These are phyloP conservation scores for Myxozyma neotropica DNA, from an alignment of 805 yeast species.

Conservation along the genomic window DNA sequence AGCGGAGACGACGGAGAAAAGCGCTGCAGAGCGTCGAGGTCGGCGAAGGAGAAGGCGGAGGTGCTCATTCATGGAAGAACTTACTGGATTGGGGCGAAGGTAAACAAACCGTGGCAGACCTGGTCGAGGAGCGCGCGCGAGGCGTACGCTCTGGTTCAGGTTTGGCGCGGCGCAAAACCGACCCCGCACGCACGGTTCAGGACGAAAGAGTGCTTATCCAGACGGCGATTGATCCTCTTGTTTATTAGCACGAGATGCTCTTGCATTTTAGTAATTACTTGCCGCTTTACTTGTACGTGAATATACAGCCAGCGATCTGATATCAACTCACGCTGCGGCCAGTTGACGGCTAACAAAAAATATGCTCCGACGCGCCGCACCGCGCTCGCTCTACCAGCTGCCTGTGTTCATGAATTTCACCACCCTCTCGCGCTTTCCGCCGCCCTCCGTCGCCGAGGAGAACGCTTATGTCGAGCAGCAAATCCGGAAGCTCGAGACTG, in stretches of 20 bases:
- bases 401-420: neutral
- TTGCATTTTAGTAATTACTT: no score
- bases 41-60: slow-evolving; percentile 15
- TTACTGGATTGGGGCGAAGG: neutral
- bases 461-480: slow-evolving; percentile 42
- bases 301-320: no score
- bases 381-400: neutral
- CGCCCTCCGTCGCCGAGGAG: slow-evolving; percentile 44
- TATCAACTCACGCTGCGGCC: no score
- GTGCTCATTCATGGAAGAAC: neutral
- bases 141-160: neutral
- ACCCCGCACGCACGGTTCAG: slow-evolving; percentile 5
- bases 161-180: neutral
- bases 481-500: slow-evolving; percentile 46
- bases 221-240: no score
- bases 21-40: slow-evolving; percentile 17
- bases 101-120: neutral
- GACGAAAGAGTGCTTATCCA: neutral
- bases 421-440: slow-evolving; percentile 40
- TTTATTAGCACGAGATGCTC: no score
- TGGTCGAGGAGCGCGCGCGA: neutral
- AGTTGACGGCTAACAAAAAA: no score
- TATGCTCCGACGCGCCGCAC: neutral
- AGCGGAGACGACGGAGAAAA: slow-evolving; percentile 47
- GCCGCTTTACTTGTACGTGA: no score